phyloP scores from a whole-genome alignment of 352 stramenopile species.

The Globisporangium heterothallicum region DNA sequence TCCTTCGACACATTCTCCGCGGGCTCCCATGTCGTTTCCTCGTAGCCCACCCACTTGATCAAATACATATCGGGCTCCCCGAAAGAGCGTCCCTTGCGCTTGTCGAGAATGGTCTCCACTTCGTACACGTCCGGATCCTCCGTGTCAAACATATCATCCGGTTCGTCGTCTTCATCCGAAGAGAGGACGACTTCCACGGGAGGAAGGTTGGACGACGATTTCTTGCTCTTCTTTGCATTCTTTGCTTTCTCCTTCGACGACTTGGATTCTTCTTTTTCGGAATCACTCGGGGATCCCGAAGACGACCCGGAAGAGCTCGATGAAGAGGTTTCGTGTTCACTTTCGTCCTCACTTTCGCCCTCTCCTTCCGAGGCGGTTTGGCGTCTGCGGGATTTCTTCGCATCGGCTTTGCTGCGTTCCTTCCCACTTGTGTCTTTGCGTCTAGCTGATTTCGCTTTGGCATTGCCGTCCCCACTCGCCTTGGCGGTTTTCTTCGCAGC shows the following conservation, averaged over 20 bases:
- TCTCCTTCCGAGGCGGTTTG: conserved; percentile 12
- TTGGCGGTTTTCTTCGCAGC: conserved; percentile 1
- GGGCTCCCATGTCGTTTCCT: conserved; percentile 75
- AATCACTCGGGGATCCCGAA: conserved; percentile 17
- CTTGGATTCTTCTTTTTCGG: conserved; percentile 26
- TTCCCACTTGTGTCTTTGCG: conserved; percentile 6
- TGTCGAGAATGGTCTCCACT: conserved; percentile 66
- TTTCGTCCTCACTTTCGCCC: conserved; percentile 21
- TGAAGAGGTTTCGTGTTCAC: conserved; percentile 23
- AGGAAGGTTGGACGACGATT: conserved; percentile 42
- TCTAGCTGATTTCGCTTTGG: not conserved
- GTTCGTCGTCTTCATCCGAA: conserved; percentile 69
- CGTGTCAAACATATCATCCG: conserved; percentile 71
- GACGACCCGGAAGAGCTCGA: conserved; percentile 13
- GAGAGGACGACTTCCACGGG: conserved; percentile 55
- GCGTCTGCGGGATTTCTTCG: conserved; percentile 1
- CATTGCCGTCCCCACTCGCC: conserved; percentile 13
- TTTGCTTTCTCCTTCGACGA: conserved; percentile 9
- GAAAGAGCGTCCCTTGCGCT: conserved; percentile 36
- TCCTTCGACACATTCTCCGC: conserved; percentile 75
- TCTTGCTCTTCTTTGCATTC: conserved; percentile 26
- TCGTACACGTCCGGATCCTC: conserved; percentile 81
- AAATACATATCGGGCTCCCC: conserved; percentile 65
- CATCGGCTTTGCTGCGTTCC: conserved; percentile 6
- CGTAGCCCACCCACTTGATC: conserved; percentile 81